phyloP scores from a whole-genome alignment of 129 eudicot genomes.

The Saussurea involucrata region DNA sequence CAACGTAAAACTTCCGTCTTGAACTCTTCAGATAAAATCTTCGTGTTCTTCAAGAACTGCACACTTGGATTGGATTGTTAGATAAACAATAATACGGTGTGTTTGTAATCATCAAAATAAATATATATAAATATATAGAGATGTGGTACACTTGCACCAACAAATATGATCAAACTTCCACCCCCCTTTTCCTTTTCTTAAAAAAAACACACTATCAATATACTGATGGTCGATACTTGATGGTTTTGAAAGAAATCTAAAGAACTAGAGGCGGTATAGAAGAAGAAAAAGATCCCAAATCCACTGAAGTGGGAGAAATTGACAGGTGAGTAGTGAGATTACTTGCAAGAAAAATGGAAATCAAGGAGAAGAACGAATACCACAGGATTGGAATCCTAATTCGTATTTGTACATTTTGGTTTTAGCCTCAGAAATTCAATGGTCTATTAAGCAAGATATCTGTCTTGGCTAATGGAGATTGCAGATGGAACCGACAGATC shows the following conservation, averaged over 20 bases:
- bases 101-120: too few relatives aligned
- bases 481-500: too few relatives aligned
- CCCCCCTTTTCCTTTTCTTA: background rate
- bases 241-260: background rate
- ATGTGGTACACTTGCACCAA: too few relatives aligned
- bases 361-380: background rate
- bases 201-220: constrained; percentile 2
- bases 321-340: constrained; percentile 4
- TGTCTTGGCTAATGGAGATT: too few relatives aligned
- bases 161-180: too few relatives aligned
- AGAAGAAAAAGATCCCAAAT: background rate
- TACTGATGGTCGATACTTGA: background rate
- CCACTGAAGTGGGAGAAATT: background rate
- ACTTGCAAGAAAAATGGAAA: constrained; percentile 18
- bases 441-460: too few relatives aligned
- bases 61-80: too few relatives aligned
- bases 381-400: constrained; percentile 19
- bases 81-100: too few relatives aligned
- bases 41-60: too few relatives aligned
- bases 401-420: background rate
- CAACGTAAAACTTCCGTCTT: too few relatives aligned
- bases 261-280: background rate
- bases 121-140: too few relatives aligned
- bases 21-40: too few relatives aligned
- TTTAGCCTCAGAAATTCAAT: constrained; percentile 13